phyloP scores from a whole-genome alignment of 108 stramenopile species.

The Pseudonitzschia delicatissima region DNA sequence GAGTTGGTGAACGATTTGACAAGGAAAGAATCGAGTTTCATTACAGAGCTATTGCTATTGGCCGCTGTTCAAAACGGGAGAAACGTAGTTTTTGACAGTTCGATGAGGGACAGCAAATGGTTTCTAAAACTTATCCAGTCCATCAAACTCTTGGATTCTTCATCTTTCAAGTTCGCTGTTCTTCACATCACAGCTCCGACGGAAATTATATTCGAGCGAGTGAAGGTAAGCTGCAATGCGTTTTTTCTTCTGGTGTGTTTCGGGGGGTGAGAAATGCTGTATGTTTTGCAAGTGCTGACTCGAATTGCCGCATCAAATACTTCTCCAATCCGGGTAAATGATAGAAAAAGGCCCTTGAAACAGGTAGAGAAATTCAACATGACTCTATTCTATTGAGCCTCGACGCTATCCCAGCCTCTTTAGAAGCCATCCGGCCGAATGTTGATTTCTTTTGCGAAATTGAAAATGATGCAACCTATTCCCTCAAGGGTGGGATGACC shows the following conservation, averaged over 20 bases:
- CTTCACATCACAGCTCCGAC: constrained; percentile 41
- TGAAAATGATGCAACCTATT: constrained; percentile 27
- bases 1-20: constrained; percentile 53
- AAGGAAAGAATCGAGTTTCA: constrained; percentile 51
- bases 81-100: constrained; percentile 76
- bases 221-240: background rate
- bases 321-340: background rate
- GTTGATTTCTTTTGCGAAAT: constrained; percentile 64
- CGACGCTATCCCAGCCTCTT: constrained; percentile 50
- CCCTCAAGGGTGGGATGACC: constrained; percentile 37
- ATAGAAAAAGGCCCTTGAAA: constrained; percentile 35
- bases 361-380: constrained; percentile 50
- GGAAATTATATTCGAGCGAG: constrained; percentile 32
- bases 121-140: constrained; percentile 42
- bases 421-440: constrained; percentile 37
- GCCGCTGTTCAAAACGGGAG: constrained; percentile 51
- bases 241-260: too few species aligned
- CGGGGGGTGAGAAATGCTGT: too few species aligned
- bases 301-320: background rate
- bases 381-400: constrained; percentile 46
- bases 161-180: constrained; percentile 34
- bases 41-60: constrained; percentile 48
- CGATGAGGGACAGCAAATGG: constrained; percentile 56
- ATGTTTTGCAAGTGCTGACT: too few species aligned
- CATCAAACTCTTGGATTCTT: constrained; percentile 37